These are phyloP conservation scores for Xylariaceae sp. DNA, from an alignment of 2,329 filamentous ascomycete species.

Conservation along the genomic window DNA sequence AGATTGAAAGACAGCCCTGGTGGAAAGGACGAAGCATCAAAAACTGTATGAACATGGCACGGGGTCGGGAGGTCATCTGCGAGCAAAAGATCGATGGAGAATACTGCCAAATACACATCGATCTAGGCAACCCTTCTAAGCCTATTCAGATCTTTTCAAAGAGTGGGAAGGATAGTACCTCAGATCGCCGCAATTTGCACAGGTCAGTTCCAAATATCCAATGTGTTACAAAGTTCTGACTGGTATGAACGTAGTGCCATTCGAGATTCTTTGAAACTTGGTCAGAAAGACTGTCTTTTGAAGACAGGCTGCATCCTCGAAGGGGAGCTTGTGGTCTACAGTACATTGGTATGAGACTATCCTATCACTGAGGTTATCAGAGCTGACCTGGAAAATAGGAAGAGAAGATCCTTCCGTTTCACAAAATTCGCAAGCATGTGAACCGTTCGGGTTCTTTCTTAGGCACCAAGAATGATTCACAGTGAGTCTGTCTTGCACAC, in stretches of 20 bases:
- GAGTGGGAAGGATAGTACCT: slow-evolving; percentile 83
- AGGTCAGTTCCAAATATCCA: slow-evolving; percentile 32
- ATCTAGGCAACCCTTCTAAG: slow-evolving; percentile 51
- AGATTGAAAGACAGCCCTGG: slow-evolving; percentile 62
- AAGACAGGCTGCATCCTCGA: slow-evolving; percentile 70
- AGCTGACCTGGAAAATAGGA: slow-evolving; percentile 35
- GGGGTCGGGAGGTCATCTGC: slow-evolving; percentile 60
- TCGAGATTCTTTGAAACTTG: slow-evolving; percentile 60
- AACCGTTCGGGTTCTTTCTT: slow-evolving; percentile 67
- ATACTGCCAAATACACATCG: slow-evolving; percentile 84
- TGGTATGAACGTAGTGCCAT: slow-evolving; percentile 43
- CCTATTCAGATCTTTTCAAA: slow-evolving; percentile 85
- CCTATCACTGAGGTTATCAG: background rate
- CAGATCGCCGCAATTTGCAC: slow-evolving; percentile 61
- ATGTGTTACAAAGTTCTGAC: background rate
- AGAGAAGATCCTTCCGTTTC: slow-evolving; percentile 66
- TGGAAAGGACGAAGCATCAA: slow-evolving; percentile 67
- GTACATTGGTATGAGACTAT: slow-evolving; percentile 46
- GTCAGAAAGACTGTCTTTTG: slow-evolving; percentile 54
- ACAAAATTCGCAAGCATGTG: slow-evolving; percentile 79
- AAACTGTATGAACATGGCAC: slow-evolving; percentile 65
- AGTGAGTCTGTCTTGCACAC: slow-evolving; percentile 39
- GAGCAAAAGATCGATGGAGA: slow-evolving; percentile 86
- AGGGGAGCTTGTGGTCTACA: slow-evolving; percentile 78
- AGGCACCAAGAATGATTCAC: slow-evolving; percentile 65